Base-by-base conservation (phyloP, 2,329 filamentous ascomycete genomes). In the Ceratocystis ficicola region DNA sequence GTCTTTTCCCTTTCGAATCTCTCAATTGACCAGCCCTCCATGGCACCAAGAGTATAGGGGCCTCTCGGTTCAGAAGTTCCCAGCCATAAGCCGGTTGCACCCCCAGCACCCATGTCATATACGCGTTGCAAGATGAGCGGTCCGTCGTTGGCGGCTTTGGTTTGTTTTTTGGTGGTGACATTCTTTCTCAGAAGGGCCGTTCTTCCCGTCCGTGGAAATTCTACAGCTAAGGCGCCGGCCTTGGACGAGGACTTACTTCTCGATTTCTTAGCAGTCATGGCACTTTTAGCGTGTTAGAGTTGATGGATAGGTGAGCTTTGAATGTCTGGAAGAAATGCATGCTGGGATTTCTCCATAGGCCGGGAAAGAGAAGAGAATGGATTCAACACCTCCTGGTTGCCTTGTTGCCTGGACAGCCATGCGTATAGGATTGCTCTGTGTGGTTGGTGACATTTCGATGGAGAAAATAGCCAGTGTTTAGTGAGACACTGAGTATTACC, bases 11-110 rank as follows among this genome's bases (percentile, higher is more conserved):
- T 48, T 41, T 67, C 57, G 36, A 67, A 65, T 36, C 44, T 25
- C 17, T 41, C 36, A 57, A 67, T 65, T 22, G 44, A 52, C 55
- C 50, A 59, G 44, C 55, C 25, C 22, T 64, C 32, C 63, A 65
- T 65, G 8, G 60, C 41, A 5, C 66, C 66, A 12, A 10, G 59
- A 22, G 66, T 62, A 17, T 44, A 32, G 32, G 46, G n/a, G 36
- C 65, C 59, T n/a, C 52, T 15, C 6, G 60, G 59, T 25, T 67
- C 63, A 7, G 57, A 63, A 3, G 63, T 65, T 17, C 44, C 59
- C 30, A 67, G 36, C 66, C 66, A 67, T 17, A 67, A 17, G 1
- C 66, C 66, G 5, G 66, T 67, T 6, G 60, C 30, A 36, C 57
- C 59, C 36, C 55, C 52, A 17, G 32, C 44, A 12, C 61, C 61